Evolutionary conservation across 2,329 filamentous ascomycete genomes (phyloP).

Genomic region (Monosporascus cannonballus): DNA sequence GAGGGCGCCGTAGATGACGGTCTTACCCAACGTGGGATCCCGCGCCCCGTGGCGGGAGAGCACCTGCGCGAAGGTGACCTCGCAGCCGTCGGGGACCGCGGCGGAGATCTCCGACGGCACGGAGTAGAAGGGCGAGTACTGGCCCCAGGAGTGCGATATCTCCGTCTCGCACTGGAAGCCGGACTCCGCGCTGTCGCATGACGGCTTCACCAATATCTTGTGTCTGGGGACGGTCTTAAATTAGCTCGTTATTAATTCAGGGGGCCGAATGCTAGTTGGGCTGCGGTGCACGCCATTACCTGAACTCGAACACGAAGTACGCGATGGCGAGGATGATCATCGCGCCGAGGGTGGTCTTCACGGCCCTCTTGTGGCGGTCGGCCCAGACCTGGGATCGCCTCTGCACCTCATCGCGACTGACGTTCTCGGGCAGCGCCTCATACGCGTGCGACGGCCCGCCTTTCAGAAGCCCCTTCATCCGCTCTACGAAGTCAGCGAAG

Average conservation of each 20-base stretch:
- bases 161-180: conserved; percentile 59
- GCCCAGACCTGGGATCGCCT: conserved; percentile 11
- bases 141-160: conserved; percentile 70
- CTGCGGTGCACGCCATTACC: conserved; percentile 3
- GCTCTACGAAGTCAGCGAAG: conserved; percentile 15
- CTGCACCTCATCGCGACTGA: conserved; percentile 7
- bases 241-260: background rate
- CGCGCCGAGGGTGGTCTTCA: conserved; percentile 13
- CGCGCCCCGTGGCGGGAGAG: conserved; percentile 82
- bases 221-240: conserved; percentile 1
- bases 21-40: conserved; percentile 68
- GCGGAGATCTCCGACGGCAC: conserved; percentile 60
- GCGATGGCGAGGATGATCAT: conserved; percentile 16
- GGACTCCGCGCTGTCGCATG: conserved; percentile 46
- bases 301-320: conserved; percentile 13
- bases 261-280: background rate
- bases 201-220: conserved; percentile 22
- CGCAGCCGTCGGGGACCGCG: conserved; percentile 59
- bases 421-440: conserved; percentile 16
- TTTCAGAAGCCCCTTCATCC: conserved; percentile 9
- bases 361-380: conserved; percentile 10
- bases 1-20: conserved; percentile 54
- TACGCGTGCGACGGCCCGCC: conserved; percentile 14
- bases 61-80: conserved; percentile 72
- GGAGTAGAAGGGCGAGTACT: conserved; percentile 80